Base-by-base conservation (phyloP, 2,329 filamentous ascomycete genomes). In the Aspergillus luchuensis region DNA sequence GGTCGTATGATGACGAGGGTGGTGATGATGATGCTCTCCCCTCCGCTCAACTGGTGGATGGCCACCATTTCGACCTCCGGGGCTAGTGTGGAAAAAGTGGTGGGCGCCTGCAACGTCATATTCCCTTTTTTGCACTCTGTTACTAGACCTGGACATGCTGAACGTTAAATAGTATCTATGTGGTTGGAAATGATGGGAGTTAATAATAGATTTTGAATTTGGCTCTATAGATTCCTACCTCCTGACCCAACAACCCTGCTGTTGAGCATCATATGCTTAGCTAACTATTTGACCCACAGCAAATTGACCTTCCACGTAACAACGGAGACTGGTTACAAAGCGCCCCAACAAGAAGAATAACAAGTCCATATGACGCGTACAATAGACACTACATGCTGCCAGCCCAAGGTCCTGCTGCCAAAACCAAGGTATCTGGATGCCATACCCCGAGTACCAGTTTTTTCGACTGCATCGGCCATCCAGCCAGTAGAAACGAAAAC, bases 371-470 rank as follows among this genome's bases (percentile, higher is more conserved):
- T 25, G 28, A 47, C 30, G 43, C 45, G 56, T 56, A 49, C 55
- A 58, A 51, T 58, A 49, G 28, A 60, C 38, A 59, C 28, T 25
- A 54, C 45, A 49, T 54, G 50, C 58, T 60, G 54, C 55, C 56
- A 56, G 48, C 43, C 43, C 53, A 57, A 33, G 50, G 36, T 55
- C 60, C 52, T 28, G 19, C n/a, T 53, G 25, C 43, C 23, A 38
- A 47, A 51, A 57, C 41, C 38, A 56, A 45, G 49, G 30, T 49
- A 60, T 48, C 43, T 56, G 43, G 48, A 43, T 58, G 33, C 41
- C 50, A 21, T 33, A 19, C 38, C n/a, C 28, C 57, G 43, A 45
- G 36, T 57, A 56, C 54, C 57, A 56, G 58, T 36, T 36, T 36
- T 36, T 33, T 50, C 21, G 51, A 56, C 21, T 52, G 30, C 17